Evolutionary conservation across 305 asterid genomes (phyloP).

Genomic region (Caryopteris hybrid): DNA sequence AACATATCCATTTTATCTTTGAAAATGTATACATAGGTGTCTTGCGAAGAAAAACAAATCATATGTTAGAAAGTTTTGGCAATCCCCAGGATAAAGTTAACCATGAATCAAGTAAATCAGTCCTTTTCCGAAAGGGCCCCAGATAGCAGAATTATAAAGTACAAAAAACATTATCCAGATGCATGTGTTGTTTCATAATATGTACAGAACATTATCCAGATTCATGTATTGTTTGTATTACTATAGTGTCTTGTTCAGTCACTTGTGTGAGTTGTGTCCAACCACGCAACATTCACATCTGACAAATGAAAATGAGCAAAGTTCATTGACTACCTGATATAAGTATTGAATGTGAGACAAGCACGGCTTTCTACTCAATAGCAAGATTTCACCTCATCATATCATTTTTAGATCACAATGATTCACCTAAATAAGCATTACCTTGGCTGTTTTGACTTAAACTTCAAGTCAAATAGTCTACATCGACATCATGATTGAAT

Average conservation of each 20-base stretch:
- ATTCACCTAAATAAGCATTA: background rate
- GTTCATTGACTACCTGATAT: background rate
- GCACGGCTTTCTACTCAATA: background rate
- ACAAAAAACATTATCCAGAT: too few relatives aligned
- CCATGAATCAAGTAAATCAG: background rate
- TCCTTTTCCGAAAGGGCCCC: too few relatives aligned
- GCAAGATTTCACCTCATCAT: background rate
- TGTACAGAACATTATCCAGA: background rate
- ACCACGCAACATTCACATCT: background rate
- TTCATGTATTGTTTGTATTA: background rate
- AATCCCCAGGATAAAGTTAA: slow-evolving; percentile 1
- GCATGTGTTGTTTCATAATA: too few relatives aligned
- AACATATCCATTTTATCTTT: background rate
- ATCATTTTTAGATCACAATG: background rate
- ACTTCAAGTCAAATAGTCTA: background rate
- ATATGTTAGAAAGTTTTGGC: background rate
- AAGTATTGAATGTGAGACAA: background rate
- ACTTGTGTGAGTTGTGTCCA: background rate
- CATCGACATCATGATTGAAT: background rate
- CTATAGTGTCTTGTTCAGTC: background rate
- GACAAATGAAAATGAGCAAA: background rate
- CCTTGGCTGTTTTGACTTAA: background rate
- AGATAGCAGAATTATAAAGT: background rate
- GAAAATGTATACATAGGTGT: background rate
- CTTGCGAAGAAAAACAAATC: background rate